phyloP scores from a whole-genome alignment of 2,329 filamentous ascomycete genomes.

The Xylaria hypoxylon region DNA sequence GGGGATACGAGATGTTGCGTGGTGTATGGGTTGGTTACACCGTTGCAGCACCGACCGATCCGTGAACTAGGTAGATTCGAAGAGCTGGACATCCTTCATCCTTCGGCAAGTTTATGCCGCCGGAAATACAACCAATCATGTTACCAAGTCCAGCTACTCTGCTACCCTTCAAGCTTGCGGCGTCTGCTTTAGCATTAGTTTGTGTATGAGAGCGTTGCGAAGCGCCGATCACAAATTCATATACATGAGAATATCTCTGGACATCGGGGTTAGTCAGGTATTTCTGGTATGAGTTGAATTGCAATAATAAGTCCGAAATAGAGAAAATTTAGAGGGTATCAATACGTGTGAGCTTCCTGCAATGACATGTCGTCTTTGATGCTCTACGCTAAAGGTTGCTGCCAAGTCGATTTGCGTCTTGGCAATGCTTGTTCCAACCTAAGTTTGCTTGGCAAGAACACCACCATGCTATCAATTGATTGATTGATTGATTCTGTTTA shows the following conservation, averaged over 20 bases:
- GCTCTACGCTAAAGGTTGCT: conserved; percentile 37
- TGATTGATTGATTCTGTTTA: too few relatives aligned
- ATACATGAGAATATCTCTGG: background rate
- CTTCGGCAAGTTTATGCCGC: conserved; percentile 81
- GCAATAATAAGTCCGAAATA: background rate
- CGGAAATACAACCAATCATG: conserved; percentile 88
- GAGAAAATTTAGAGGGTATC: background rate
- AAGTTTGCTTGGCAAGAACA: background rate
- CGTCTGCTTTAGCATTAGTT: conserved; percentile 61
- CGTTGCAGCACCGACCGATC: conserved; percentile 57
- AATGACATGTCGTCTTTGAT: conserved; percentile 19
- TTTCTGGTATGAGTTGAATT: background rate
- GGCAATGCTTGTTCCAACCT: conserved; percentile 42
- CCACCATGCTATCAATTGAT: background rate
- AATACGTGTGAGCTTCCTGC: background rate
- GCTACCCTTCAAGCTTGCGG: conserved; percentile 93
- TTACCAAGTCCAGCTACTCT: conserved; percentile 88
- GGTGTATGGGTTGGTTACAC: background rate
- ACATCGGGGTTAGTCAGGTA: background rate
- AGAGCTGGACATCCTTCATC: conserved; percentile 76
- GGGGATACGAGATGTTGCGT: background rate
- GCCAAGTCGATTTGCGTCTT: conserved; percentile 47
- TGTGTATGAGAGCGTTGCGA: background rate
- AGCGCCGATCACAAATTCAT: conserved; percentile 6
- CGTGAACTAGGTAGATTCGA: conserved; percentile 92